Evolutionary conservation across 768 basidiomycete species (phyloP), one percentile per base, ranked within the genome.

Genomic region (Lactarius deliciosus): DNA sequence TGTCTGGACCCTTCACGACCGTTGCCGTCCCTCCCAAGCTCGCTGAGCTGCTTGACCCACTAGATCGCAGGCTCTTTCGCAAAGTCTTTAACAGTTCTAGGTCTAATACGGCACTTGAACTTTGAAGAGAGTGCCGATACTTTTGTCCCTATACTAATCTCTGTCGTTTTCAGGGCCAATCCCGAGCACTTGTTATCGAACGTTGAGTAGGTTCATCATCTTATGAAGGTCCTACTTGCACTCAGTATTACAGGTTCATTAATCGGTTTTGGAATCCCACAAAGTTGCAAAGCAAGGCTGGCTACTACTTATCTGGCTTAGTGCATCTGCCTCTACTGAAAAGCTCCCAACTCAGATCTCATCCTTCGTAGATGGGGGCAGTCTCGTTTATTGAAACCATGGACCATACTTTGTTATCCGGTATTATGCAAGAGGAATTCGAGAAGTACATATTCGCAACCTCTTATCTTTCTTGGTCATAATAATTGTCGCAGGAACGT

Each of bases 371-470:
- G 94, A 96, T 91, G 86, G 97, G 94, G 4, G 94, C 97, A 2
- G 92, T 98, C 41, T 92, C 93, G 1, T 99, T 98, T 75, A 95
- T 99, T 68, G 97, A 99, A 77, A 92, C 94, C 0, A 95, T 99
- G 93, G 97, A 98, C 75, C 92, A 96, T 65, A 90, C 94, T 0
- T 91, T 92, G 9, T 79, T 99, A 53, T 96, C 94, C n/a, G 89
- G 92, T 71, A 98, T 98, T 68, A 86, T 91, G 0, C 91, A 94
- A 75, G 90, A 91, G 54, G 94, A 98, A 69, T 99, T 99, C 66
- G 97, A 98, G 74, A 81, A 77, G 89, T 90, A 73, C 50, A 80
- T 22, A 22, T 30, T 57, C 40, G 54, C 47, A 50, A 50, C n/a
- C 22, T 45, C 28, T 36, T 54, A 30, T 3, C 40, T 58, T 25